phyloP scores from a whole-genome alignment of 2,329 filamentous ascomycete species.

The Venturiaceae sp. region DNA sequence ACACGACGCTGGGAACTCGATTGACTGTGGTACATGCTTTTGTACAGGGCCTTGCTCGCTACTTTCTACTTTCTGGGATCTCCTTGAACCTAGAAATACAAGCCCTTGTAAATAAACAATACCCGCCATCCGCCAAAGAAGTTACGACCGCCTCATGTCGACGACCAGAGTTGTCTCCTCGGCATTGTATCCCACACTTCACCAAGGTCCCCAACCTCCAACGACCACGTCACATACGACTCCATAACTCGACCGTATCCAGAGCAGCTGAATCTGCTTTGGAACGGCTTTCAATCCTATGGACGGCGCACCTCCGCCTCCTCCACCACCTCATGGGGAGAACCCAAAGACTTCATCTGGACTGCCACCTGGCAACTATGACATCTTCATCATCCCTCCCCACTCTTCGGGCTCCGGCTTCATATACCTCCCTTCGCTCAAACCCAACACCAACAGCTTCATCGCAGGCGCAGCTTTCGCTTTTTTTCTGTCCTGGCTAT shows the following conservation, averaged over 20 bases:
- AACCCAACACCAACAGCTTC: conserved; percentile 83
- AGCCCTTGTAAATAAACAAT: not conserved
- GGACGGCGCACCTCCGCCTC: conserved; percentile 1
- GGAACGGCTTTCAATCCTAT: not conserved
- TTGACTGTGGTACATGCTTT: not conserved
- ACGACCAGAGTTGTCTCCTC: not conserved
- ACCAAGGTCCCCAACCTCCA: not conserved
- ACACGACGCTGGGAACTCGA: not conserved
- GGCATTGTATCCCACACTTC: not conserved
- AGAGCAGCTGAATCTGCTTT: not conserved
- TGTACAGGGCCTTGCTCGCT: not conserved
- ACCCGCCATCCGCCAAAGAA: not conserved
- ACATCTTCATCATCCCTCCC: conserved; percentile 93
- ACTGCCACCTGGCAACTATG: conserved; percentile 82
- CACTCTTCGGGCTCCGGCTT: conserved; percentile 85
- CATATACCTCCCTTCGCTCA: conserved; percentile 84
- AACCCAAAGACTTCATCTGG: conserved; percentile 62
- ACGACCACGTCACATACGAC: not conserved
- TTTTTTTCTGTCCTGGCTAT: conserved; percentile 62
- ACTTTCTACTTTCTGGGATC: not conserved
- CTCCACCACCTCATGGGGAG: conserved; percentile 73
- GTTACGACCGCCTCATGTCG: not conserved
- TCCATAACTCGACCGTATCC: not conserved
- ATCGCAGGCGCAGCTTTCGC: conserved; percentile 75
- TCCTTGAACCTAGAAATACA: not conserved